These are phyloP conservation scores for Zygotorulaspora danielsina DNA, from an alignment of 805 yeast species.

Conservation along the genomic window DNA sequence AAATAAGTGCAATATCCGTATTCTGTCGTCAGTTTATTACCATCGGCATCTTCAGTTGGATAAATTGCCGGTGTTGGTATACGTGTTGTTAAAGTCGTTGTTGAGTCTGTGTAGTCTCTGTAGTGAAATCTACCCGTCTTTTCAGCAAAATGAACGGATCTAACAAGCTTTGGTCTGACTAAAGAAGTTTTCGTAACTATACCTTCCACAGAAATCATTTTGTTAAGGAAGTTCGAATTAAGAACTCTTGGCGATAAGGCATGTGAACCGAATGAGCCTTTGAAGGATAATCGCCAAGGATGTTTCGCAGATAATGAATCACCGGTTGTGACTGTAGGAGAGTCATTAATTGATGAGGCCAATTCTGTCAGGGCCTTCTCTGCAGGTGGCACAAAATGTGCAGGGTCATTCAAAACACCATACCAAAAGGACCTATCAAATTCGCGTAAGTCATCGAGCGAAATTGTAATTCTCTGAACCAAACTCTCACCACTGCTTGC, in stretches of 20 bases:
- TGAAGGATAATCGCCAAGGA: conserved; percentile 61
- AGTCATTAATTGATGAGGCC: conserved; percentile 54
- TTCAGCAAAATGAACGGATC: conserved; percentile 92
- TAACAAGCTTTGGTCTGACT: conserved; percentile 84
- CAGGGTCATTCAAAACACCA: conserved; percentile 70
- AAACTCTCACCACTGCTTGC: conserved; percentile 10
- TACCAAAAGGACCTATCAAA: conserved; percentile 75
- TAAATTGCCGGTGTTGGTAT: conserved; percentile 69
- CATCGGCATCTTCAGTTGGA: conserved; percentile 90
- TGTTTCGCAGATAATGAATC: conserved; percentile 50
- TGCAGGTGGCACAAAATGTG: conserved; percentile 84
- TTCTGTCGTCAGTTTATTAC: conserved; percentile 82
- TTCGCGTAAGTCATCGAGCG: conserved; percentile 82
- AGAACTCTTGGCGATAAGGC: conserved; percentile 84
- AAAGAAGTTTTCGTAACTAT: conserved; percentile 91
- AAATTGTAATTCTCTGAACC: conserved; percentile 56
- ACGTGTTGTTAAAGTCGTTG: conserved; percentile 63
- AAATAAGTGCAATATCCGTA: conserved; percentile 89
- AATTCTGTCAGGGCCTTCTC: conserved; percentile 82
- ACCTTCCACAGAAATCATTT: conserved; percentile 86
- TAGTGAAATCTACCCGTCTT: conserved; percentile 79
- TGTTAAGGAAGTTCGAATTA: conserved; percentile 69
- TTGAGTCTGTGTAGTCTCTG: conserved; percentile 87
- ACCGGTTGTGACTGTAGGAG: conserved; percentile 38
- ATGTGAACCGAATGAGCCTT: conserved; percentile 88